Evolutionary conservation across 164 flowering plant species (phyloP).

Genomic region (Warburgia ugandensis): DNA sequence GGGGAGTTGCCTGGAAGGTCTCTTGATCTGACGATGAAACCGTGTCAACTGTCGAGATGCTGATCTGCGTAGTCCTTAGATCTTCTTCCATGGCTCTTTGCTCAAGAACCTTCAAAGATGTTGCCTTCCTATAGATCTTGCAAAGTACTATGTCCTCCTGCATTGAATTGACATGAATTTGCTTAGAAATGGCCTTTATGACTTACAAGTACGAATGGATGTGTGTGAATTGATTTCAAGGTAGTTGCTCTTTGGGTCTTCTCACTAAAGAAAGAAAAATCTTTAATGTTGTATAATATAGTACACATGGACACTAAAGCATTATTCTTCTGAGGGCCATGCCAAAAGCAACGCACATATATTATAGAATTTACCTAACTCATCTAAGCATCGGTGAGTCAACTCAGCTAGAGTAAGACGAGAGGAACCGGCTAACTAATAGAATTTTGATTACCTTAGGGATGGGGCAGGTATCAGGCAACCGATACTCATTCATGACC

Average conservation of each 20-base stretch:
- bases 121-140: constrained; percentile 89
- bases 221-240: no score
- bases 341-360: no score
- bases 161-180: not conserved
- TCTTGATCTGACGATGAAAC: constrained; percentile 19
- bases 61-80: constrained; percentile 5
- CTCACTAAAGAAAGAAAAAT: no score
- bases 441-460: constrained; percentile 19
- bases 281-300: no score
- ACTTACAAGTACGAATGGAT: no score
- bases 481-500: constrained; percentile 85
- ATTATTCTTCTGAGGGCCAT: no score
- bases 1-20: not conserved
- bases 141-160: constrained; percentile 57
- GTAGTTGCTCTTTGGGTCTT: no score
- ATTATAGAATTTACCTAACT: not conserved
- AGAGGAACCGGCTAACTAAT: not conserved
- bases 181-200: not conserved
- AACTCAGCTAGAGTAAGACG: not conserved
- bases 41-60: constrained; percentile 16
- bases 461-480: constrained; percentile 16
- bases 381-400: not conserved
- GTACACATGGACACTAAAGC: no score
- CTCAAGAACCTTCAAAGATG: constrained; percentile 81
- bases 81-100: constrained; percentile 73